Percentiles rank a stretch among this genome's conserved stretches.
Evolutionary conservation across 352 stramenopile species (phyloP).

Genomic region (Globisporangium spiculum): DNA sequence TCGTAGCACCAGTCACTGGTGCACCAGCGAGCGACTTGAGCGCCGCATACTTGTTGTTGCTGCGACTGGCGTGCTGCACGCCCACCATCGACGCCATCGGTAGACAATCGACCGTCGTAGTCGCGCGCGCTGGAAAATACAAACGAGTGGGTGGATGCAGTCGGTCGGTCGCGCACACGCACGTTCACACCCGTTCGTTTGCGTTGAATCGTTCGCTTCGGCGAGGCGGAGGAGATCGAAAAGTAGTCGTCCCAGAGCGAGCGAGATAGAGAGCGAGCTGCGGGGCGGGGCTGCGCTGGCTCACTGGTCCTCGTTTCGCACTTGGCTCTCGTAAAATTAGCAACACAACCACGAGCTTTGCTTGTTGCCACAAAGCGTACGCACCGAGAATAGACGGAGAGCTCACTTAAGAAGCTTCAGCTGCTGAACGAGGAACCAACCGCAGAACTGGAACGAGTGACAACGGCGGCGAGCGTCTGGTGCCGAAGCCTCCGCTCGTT

Average conservation of each 20-base stretch:
- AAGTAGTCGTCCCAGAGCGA: slow-evolving; percentile 1
- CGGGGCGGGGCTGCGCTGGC: not conserved
- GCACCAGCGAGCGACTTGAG: not conserved
- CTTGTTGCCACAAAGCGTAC: not conserved
- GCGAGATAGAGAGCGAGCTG: not conserved
- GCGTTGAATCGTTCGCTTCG: not conserved
- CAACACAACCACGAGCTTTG: not conserved
- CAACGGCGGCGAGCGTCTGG: not conserved
- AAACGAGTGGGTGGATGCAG: not conserved
- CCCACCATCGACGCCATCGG: slow-evolving; percentile 4
- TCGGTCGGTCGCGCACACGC: not conserved
- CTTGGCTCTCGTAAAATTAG: slow-evolving; percentile 8
- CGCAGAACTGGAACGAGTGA: not conserved
- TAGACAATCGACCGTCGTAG: not conserved
- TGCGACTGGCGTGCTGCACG: not conserved
- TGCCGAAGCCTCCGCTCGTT: not conserved
- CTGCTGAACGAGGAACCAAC: not conserved
- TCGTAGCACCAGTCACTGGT: not conserved
- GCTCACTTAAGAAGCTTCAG: not conserved
- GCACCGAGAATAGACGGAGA: slow-evolving; percentile 1
- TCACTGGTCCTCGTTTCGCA: slow-evolving; percentile 4
- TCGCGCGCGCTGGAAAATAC: not conserved
- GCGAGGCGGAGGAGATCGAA: slow-evolving; percentile 11
- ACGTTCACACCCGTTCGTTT: not conserved
- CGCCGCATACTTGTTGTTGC: not conserved